Evolutionary conservation across 2,329 filamentous ascomycete genomes (phyloP), one percentile per base, ranked within the genome.

Genomic region (Emergomyces pasteurianus): DNA sequence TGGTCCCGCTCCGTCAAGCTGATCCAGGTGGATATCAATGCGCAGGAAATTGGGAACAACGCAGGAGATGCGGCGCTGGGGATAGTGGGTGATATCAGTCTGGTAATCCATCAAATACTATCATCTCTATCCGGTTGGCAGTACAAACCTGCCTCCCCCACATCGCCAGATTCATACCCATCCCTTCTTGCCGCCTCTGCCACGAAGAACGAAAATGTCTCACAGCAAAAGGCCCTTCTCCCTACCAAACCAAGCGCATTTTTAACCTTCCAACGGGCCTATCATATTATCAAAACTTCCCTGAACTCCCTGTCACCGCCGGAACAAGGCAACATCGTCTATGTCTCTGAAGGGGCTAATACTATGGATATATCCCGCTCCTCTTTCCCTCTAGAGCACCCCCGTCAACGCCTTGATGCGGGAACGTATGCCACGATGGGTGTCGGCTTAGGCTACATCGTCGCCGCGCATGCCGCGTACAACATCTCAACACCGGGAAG

Each of bases 401-500:
- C 81, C 2, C 78, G 82, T 21, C 75, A 81, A 18, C 77, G 80
- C 26, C 77, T 85, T 26, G 82, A 84, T 68, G 81, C 82, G 2
- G 81, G 81, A 0, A 83, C 81, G 0, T 79, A 82, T 62, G 82
- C 81, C 3, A 84, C 81, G 1, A 84, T 84, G 82, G 82, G 82
- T 1, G 78, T 84, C 0, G 81, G 82, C 0, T 68, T 84, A 31
- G 81, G 80, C 0, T 84, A 84, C 64, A 78, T 80, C 3, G 79
- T 83, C 58, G 82, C 81, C 9, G 81, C 81, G 0, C 78, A 81
- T 65, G 78, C 77, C 53, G 81, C 81, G 0, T 83, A 82, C 70
- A 83, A 83, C 63, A 64, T 77, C 1, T 70, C 68, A 74, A 67
- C 3, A 74, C 66, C 4, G 58, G 47, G 6, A 3, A 69, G 70